phyloP scores from a whole-genome alignment of 208 protist species.

The Borovskyia barvae region DNA sequence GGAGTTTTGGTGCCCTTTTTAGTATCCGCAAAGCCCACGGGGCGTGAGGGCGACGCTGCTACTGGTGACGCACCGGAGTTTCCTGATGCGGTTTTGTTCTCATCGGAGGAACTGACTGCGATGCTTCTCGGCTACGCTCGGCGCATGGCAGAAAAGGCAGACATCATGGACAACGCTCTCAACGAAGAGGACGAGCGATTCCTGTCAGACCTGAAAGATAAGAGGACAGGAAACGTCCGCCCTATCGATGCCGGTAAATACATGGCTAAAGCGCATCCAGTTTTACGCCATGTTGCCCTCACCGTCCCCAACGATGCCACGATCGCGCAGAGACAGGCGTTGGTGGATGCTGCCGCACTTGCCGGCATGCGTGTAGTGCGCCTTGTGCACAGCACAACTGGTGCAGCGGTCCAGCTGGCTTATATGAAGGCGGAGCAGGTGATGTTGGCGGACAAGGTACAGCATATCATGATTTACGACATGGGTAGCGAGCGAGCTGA shows the following conservation, averaged over 20 bases:
- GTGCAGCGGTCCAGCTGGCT: conserved; percentile 64
- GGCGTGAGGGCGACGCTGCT: too few species aligned
- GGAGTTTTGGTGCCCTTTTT: conserved; percentile 21
- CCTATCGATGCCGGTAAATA: background rate
- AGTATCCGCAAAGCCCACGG: too few species aligned
- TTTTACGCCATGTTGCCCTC: conserved; percentile 63
- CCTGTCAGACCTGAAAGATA: background rate
- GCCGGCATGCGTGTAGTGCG: conserved; percentile 79
- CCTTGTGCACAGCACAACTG: conserved; percentile 81
- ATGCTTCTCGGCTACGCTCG: conserved; percentile 85
- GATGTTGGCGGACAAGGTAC: conserved; percentile 11
- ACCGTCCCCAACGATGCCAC: conserved; percentile 72
- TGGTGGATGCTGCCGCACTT: conserved; percentile 87
- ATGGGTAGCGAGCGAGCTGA: conserved; percentile 82
- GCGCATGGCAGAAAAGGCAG: conserved; percentile 47
- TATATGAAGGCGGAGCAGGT: conserved; percentile 50
- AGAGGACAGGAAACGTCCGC: background rate
- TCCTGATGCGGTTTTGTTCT: conserved; percentile 32
- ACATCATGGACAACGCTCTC: conserved; percentile 35
- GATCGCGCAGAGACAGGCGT: conserved; percentile 71
- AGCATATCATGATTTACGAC: conserved; percentile 82
- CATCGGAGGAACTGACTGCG: conserved; percentile 78
- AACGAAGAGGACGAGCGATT: conserved; percentile 29
- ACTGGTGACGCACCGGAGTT: too few species aligned
- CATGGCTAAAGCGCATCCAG: too few species aligned